phyloP scores from a whole-genome alignment of 257 asterid species.

The Solanum habrochaites region DNA sequence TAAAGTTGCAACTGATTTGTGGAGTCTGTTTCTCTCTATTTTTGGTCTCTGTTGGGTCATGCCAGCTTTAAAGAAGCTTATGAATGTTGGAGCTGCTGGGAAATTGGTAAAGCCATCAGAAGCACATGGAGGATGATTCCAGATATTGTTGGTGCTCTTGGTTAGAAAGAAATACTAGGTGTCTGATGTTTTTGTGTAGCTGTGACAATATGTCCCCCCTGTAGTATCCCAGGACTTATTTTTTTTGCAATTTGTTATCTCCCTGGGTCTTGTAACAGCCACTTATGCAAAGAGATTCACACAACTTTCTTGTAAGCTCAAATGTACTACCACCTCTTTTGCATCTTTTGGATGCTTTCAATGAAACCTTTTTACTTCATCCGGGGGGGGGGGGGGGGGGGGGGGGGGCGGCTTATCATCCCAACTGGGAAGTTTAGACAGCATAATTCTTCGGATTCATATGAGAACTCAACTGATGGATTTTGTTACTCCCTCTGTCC shows the following conservation, averaged over 20 bases:
- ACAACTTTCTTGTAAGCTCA: background rate
- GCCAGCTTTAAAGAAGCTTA: background rate
- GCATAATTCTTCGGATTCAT: background rate
- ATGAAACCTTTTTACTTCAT: background rate
- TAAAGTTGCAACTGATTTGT: background rate
- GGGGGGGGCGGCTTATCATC: background rate
- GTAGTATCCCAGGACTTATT: background rate
- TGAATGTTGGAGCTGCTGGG: background rate
- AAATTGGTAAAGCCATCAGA: background rate
- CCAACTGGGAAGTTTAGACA: background rate
- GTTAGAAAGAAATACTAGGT: background rate
- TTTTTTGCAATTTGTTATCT: background rate
- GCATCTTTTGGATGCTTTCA: background rate
- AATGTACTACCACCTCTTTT: background rate
- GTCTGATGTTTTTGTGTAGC: background rate
- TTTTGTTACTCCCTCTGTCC: background rate
- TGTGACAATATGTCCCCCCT: background rate
- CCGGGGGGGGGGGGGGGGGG: too few relatives aligned
- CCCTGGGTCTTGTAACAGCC: background rate
- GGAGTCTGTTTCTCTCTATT: background rate
- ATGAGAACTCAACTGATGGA: background rate
- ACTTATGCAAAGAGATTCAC: background rate
- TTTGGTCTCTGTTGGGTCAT: background rate
- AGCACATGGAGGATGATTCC: background rate
- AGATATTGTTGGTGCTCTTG: background rate